A percentile compares a stretch with the other conserved stretches of the same genome.
Evolutionary conservation across 148 eudicot species (phyloP).

Genomic region (Camellia granthamiana): DNA sequence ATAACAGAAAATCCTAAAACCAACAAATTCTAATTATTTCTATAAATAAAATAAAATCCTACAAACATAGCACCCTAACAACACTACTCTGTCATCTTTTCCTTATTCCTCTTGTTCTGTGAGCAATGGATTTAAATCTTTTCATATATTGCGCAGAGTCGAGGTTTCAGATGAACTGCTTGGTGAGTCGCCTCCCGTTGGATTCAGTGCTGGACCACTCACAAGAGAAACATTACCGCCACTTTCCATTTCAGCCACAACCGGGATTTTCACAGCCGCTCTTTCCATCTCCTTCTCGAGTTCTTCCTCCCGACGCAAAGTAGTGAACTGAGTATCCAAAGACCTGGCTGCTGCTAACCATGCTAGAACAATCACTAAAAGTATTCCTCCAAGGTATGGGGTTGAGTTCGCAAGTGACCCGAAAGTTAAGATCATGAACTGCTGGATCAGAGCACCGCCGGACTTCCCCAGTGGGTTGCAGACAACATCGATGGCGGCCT

Average conservation of each 20-base stretch:
- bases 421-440: slow-evolving; percentile 93
- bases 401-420: slow-evolving; percentile 98
- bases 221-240: slow-evolving; percentile 37
- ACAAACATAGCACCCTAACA: slow-evolving; percentile 4
- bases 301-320: slow-evolving; percentile 82
- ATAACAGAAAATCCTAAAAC: background rate
- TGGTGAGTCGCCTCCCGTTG: slow-evolving; percentile 42
- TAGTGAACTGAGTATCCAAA: slow-evolving; percentile 81
- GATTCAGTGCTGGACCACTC: slow-evolving; percentile 39
- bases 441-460: slow-evolving; percentile 96
- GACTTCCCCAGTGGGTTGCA: slow-evolving; percentile 99
- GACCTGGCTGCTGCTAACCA: slow-evolving; percentile 93
- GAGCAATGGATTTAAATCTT: background rate
- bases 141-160: slow-evolving; percentile 30
- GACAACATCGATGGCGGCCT: slow-evolving; percentile 97
- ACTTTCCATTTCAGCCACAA: slow-evolving; percentile 42
- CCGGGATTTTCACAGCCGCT: slow-evolving; percentile 70
- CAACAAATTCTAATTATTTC: background rate
- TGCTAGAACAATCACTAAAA: slow-evolving; percentile 73
- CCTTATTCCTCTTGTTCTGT: background rate
- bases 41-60: slow-evolving; percentile 1
- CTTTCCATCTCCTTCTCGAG: slow-evolving; percentile 95
- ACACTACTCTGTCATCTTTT: background rate
- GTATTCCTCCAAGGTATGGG: slow-evolving; percentile 89
- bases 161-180: slow-evolving; percentile 39